Evolutionary conservation across 257 asterid genomes (phyloP).

Genomic region (Nicotiana paniculata): DNA sequence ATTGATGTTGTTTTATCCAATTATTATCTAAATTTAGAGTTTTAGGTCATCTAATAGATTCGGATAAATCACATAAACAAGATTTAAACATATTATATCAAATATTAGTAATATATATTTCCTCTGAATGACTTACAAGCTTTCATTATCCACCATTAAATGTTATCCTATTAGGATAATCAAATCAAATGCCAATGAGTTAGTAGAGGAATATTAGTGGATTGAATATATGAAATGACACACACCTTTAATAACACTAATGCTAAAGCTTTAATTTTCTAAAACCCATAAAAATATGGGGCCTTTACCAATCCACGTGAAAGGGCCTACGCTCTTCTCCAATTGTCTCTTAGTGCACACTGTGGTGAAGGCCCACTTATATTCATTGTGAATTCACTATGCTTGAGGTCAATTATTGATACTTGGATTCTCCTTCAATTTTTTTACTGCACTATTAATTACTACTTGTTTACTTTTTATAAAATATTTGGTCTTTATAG

Average conservation of each 20-base stretch:
- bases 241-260: conserved; percentile 5
- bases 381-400: conserved; percentile 31
- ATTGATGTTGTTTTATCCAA: background rate
- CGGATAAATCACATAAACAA: background rate
- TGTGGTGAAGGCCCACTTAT: conserved; percentile 25
- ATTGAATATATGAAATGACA: background rate
- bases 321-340: conserved; percentile 37
- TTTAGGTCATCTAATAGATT: background rate
- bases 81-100: background rate
- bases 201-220: conserved; percentile 4
- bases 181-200: background rate
- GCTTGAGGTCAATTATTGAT: conserved; percentile 25
- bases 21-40: background rate
- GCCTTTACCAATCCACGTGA: conserved; percentile 52
- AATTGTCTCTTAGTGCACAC: conserved; percentile 31
- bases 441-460: background rate
- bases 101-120: background rate
- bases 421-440: background rate
- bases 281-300: conserved; percentile 9
- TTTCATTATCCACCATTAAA: background rate
- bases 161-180: background rate
- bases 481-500: too few relatives aligned
- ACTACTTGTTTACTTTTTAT: background rate
- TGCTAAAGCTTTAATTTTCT: conserved; percentile 20
- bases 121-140: background rate